Evolutionary conservation across 106 monocot species (phyloP).

Genomic region (Acorus calamus): DNA sequence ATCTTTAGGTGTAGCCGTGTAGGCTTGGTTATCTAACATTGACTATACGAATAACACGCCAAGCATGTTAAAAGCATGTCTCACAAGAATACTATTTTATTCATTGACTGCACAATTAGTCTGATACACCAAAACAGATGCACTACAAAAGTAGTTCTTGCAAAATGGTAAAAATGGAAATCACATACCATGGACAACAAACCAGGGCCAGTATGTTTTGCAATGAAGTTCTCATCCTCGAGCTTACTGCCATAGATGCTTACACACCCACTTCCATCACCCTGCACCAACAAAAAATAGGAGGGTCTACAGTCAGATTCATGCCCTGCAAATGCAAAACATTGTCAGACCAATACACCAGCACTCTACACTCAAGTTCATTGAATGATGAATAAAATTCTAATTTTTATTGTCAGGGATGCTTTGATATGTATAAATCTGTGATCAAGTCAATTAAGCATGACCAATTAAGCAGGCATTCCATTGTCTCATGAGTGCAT

Average conservation of each 20-base stretch:
- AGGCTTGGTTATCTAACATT: no score
- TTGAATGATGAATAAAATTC: no score
- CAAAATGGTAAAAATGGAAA: not conserved
- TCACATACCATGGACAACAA: slow-evolving; percentile 79
- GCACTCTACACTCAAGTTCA: no score
- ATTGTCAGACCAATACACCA: no score
- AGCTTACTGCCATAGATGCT: slow-evolving; percentile 94
- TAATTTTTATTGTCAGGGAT: no score
- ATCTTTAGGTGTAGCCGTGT: no score
- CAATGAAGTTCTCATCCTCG: slow-evolving; percentile 96
- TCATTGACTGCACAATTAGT: no score
- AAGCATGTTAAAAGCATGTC: not conserved
- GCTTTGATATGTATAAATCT: no score
- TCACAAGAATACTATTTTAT: not conserved
- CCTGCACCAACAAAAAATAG: slow-evolving; percentile 28
- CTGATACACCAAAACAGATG: not conserved
- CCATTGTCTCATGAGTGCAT: no score
- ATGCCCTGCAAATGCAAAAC: not conserved
- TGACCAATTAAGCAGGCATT: not conserved
- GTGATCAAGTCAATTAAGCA: no score
- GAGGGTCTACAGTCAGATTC: not conserved
- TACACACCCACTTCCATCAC: slow-evolving; percentile 91
- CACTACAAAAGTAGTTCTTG: no score
- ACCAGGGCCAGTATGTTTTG: slow-evolving; percentile 98
- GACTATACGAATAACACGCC: no score